These are phyloP conservation scores for Teratosphaeria viscida DNA, from an alignment of 2,329 filamentous ascomycete species.

Conservation along the genomic window DNA sequence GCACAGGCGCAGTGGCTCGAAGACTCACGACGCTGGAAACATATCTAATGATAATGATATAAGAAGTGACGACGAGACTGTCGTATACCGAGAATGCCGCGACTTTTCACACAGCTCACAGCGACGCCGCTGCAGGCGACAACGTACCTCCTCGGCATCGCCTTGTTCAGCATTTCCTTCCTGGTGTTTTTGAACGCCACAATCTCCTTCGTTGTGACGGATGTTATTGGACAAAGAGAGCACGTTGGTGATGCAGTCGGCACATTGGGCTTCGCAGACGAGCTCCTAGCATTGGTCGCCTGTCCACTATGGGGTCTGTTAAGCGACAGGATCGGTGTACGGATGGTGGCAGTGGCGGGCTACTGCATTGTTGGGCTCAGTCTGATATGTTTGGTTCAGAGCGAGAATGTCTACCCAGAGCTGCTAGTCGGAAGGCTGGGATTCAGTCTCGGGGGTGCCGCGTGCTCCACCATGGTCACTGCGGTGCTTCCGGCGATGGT, in stretches of 20 bases:
- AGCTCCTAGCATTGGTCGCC: conserved; percentile 69
- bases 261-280: conserved; percentile 75
- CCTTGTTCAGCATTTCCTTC: conserved; percentile 79
- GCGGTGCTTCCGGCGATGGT: conserved; percentile 73
- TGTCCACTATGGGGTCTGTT: conserved; percentile 71
- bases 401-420: conserved; percentile 77
- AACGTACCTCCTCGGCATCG: conserved; percentile 71
- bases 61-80: not conserved
- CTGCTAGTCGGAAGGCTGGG: conserved; percentile 72
- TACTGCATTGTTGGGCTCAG: conserved; percentile 72
- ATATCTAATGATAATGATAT: not conserved
- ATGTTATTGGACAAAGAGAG: conserved; percentile 63
- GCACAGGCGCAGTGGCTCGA: not conserved
- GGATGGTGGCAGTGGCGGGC: conserved; percentile 55
- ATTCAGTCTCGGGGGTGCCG: conserved; percentile 87
- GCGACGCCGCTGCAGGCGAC: conserved; percentile 47
- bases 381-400: conserved; percentile 73
- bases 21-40: not conserved
- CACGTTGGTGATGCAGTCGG: conserved; percentile 72
- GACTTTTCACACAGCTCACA: conserved; percentile 34
- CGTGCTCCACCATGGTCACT: conserved; percentile 86
- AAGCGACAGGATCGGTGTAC: conserved; percentile 66
- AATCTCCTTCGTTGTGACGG: conserved; percentile 75
- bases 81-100: not conserved
- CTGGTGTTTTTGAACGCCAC: conserved; percentile 82